Evolutionary conservation across 2,329 filamentous ascomycete species (phyloP).

Genomic region (Lithohypha guttulata): DNA sequence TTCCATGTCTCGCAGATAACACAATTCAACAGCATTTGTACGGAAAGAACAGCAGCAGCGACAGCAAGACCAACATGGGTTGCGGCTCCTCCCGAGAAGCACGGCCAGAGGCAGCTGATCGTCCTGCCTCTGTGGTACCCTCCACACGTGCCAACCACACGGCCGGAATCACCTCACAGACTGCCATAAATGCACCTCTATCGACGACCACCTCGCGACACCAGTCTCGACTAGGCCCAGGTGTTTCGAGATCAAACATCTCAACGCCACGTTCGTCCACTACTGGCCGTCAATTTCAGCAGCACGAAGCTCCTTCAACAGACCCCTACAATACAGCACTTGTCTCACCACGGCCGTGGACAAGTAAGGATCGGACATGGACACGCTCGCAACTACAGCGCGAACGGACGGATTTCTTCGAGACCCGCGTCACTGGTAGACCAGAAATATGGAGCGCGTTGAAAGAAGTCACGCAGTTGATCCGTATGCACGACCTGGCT

Average conservation of each 20-base stretch:
- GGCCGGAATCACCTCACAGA: slow-evolving; percentile 17
- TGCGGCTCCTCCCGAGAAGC: slow-evolving; percentile 19
- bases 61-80: too few species aligned
- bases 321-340: slow-evolving; percentile 63
- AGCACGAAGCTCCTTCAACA: slow-evolving; percentile 25
- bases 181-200: slow-evolving; percentile 16
- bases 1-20: too few species aligned
- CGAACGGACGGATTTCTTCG: slow-evolving; percentile 77
- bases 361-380: slow-evolving; percentile 54
- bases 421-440: slow-evolving; percentile 70
- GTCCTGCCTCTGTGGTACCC: not conserved
- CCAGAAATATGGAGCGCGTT: slow-evolving; percentile 73
- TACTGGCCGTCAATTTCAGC: slow-evolving; percentile 7
- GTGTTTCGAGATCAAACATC: slow-evolving; percentile 3
- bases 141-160: not conserved
- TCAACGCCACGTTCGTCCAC: slow-evolving; percentile 6
- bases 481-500: slow-evolving; percentile 52
- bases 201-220: slow-evolving; percentile 11
- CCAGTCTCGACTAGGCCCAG: not conserved
- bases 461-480: slow-evolving; percentile 53
- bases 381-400: slow-evolving; percentile 56
- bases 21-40: too few species aligned
- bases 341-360: slow-evolving; percentile 52
- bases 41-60: too few species aligned
- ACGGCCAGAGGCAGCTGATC: slow-evolving; percentile 8